Evolutionary conservation across 331 rosid species (phyloP).

Genomic region (Telfairia occidentalis): DNA sequence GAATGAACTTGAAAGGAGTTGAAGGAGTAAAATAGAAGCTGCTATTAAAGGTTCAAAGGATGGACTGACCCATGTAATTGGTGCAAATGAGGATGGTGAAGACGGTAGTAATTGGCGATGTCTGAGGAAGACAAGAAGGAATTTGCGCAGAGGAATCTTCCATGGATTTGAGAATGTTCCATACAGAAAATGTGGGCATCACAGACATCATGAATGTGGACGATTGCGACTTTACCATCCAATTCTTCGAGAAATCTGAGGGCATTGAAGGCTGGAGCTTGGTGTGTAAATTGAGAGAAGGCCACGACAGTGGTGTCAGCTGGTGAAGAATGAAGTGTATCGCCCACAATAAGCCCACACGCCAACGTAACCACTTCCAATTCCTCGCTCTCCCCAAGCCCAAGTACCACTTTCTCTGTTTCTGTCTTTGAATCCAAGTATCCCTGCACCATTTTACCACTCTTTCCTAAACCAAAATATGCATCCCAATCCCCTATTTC

Average conservation of each 20-base stretch:
- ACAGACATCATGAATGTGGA: conserved; percentile 47
- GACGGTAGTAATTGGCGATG: conserved; percentile 26
- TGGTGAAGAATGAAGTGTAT: conserved; percentile 15
- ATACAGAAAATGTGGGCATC: conserved; percentile 60
- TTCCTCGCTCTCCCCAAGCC: conserved; percentile 15
- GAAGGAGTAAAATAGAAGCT: too few relatives aligned
- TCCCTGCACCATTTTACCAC: too few relatives aligned
- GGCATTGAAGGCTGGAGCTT: background rate
- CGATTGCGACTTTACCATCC: conserved; percentile 35
- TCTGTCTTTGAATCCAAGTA: conserved; percentile 42
- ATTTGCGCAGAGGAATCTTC: conserved; percentile 41
- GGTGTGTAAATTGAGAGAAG: conserved; percentile 24
- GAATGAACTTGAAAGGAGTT: background rate
- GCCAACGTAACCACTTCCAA: conserved; percentile 44
- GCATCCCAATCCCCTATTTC: too few relatives aligned
- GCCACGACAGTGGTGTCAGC: background rate
- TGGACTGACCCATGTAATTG: conserved; percentile 29
- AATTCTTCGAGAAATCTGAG: conserved; percentile 21
- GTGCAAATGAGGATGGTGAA: conserved; percentile 26
- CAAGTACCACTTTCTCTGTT: conserved; percentile 34
- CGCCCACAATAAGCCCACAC: conserved; percentile 56
- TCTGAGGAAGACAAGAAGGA: conserved; percentile 30
- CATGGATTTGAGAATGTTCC: conserved; percentile 33
- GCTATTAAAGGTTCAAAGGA: too few relatives aligned
- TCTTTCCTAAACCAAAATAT: too few relatives aligned